A percentile compares a stretch with the other conserved stretches of the same genome.
These are phyloP conservation scores for Thoreauomyces humboldtii DNA, from an alignment of 192 early-diverging fungal genomes.

Conservation along the genomic window DNA sequence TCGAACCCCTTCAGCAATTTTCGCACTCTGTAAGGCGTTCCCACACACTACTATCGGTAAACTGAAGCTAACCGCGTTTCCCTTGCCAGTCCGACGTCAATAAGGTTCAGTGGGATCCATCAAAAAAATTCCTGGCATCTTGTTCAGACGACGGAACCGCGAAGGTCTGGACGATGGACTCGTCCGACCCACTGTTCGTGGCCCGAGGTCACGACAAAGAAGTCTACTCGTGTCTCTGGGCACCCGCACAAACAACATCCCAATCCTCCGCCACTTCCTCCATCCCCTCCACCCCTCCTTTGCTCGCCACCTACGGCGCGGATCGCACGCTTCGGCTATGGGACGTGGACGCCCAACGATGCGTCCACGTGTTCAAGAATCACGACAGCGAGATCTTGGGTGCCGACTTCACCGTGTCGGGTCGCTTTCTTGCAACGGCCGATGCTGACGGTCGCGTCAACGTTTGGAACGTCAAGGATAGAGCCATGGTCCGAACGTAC, in stretches of 20 bases:
- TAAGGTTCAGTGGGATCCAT: constrained; percentile 71
- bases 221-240: constrained; percentile 80
- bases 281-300: not conserved
- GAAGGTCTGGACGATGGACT: constrained; percentile 57
- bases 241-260: constrained; percentile 66
- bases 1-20: constrained; percentile 70
- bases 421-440: constrained; percentile 69
- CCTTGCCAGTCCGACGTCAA: constrained; percentile 68
- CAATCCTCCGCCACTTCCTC: not conserved
- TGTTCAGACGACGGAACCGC: constrained; percentile 76
- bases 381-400: constrained; percentile 72
- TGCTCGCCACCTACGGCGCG: constrained; percentile 55
- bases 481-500: not conserved
- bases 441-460: constrained; percentile 75
- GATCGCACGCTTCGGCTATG: constrained; percentile 82
- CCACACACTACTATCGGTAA: not conserved
- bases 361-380: constrained; percentile 64
- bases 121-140: constrained; percentile 65
- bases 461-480: constrained; percentile 59
- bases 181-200: constrained; percentile 47
- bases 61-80: not conserved
- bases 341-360: constrained; percentile 69
- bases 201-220: constrained; percentile 71
- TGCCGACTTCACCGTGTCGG: constrained; percentile 76
- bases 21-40: constrained; percentile 63